Conservation (phyloP, 2,329 filamentous ascomycete species). For the Diaporthe ampelina region DNA sequence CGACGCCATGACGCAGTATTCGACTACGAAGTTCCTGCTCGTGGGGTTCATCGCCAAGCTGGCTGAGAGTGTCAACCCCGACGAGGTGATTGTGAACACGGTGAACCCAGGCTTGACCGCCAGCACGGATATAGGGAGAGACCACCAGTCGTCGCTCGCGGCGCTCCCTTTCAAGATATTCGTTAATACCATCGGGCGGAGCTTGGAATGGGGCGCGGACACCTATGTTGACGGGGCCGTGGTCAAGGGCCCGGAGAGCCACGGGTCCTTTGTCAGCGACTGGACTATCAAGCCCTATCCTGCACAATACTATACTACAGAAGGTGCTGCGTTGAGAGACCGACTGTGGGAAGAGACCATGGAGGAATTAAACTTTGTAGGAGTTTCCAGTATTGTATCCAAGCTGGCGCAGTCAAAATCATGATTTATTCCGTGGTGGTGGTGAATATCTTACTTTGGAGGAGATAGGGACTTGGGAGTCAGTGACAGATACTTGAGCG, state of each 20-base stretch:
- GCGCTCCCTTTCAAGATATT: not conserved
- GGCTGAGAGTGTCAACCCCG: constrained; percentile 50
- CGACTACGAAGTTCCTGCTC: constrained; percentile 9
- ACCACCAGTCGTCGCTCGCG: not conserved
- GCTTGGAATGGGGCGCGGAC: constrained; percentile 56
- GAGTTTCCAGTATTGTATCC: constrained; percentile 3
- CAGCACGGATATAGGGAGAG: constrained; percentile 1
- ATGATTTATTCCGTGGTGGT: not conserved
- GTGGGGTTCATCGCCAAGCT: constrained; percentile 48
- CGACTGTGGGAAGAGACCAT: constrained; percentile 38
- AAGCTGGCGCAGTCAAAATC: not conserved
- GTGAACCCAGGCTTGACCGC: constrained; percentile 50
- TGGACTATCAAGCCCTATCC: constrained; percentile 59
- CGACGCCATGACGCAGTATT: not conserved
- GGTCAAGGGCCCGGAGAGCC: constrained; percentile 62
- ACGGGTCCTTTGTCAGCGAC: constrained; percentile 64
- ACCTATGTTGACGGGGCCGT: constrained; percentile 62
- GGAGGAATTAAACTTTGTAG: constrained; percentile 34
- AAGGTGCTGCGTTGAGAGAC: constrained; percentile 3
- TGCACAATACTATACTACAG: not conserved
- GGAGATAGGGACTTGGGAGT: too few species aligned
- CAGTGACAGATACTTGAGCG: too few species aligned
- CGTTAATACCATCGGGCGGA: not conserved
- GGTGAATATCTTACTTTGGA: too few species aligned
- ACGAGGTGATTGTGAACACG: constrained; percentile 54